Evolutionary conservation across 1,284 basidiomycete species (phyloP).

Genomic region (Cryptococcus sp.): DNA sequence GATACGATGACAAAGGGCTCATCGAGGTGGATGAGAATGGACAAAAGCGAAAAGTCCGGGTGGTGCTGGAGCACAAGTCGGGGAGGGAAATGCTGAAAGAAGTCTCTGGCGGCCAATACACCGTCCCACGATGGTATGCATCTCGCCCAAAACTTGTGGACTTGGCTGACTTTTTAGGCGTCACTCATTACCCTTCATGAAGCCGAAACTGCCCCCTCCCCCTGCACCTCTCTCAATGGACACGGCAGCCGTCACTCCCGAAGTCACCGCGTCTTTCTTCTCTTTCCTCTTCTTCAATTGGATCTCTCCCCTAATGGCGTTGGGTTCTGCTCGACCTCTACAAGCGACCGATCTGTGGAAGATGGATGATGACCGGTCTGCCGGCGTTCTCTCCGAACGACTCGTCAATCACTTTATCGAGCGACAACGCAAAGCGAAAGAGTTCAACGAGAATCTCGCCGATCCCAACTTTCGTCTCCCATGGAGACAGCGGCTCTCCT

Average conservation of each 20-base stretch:
- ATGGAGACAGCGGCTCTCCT: constrained; percentile 22
- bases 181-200: constrained; percentile 44
- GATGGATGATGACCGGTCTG: constrained; percentile 55
- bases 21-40: constrained; percentile 26
- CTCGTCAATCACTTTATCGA: constrained; percentile 63
- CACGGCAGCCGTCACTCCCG: constrained; percentile 53
- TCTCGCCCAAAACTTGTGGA: neutral
- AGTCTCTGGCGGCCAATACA: constrained; percentile 37
- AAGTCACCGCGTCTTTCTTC: constrained; percentile 53
- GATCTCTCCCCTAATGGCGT: constrained; percentile 64
- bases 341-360: constrained; percentile 80
- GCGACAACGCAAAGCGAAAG: constrained; percentile 56
- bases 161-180: constrained; percentile 27
- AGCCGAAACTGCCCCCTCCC: constrained; percentile 46
- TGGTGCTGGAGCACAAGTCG: constrained; percentile 37
- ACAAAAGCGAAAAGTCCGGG: constrained; percentile 32
- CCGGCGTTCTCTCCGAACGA: constrained; percentile 58
- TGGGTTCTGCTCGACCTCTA: constrained; percentile 61
- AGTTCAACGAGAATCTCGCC: constrained; percentile 63
- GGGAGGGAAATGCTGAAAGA: constrained; percentile 36
- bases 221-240: constrained; percentile 55
- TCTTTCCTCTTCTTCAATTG: constrained; percentile 60
- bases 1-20: constrained; percentile 20
- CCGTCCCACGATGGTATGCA: constrained; percentile 40
- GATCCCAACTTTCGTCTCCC: constrained; percentile 34